Evolutionary conservation across 139 green algal species (phyloP).

Genomic region (Tetradesmus lagerheimii): DNA sequence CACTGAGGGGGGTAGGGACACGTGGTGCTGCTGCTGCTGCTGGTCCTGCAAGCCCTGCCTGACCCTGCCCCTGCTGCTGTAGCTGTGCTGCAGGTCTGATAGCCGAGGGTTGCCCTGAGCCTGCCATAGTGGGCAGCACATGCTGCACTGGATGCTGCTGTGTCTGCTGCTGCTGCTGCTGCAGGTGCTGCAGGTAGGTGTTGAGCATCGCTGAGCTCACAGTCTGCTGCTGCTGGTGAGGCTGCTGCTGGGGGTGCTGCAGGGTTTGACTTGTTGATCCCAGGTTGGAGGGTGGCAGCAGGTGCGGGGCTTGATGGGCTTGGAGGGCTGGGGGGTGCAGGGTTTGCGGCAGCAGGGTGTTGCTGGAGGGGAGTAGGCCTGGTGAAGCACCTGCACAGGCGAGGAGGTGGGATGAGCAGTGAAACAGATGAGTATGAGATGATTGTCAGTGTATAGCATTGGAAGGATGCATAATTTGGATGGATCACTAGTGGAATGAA

Average conservation of each 20-base stretch:
- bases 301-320: conserved; percentile 12
- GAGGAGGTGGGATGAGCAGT: too few species aligned
- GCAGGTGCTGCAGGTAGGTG: conserved; percentile 12
- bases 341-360: not conserved
- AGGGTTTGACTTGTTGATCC: not conserved
- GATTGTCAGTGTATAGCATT: too few species aligned
- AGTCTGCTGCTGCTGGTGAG: not conserved
- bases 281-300: not conserved
- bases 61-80: not conserved
- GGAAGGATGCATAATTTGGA: not conserved
- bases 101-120: not conserved
- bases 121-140: not conserved
- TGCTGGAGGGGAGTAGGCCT: not conserved
- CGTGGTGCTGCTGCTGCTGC: not conserved
- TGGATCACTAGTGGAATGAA: too few species aligned
- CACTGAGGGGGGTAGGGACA: not conserved
- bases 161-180: not conserved
- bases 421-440: too few species aligned
- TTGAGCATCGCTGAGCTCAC: not conserved
- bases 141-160: not conserved
- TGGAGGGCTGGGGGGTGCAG: too few species aligned
- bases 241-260: not conserved
- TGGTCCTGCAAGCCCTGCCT: not conserved
- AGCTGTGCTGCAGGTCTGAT: not conserved
- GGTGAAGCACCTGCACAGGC: not conserved